phyloP scores from a whole-genome alignment of 1,284 basidiomycete genomes.

The Sporisorium sorghi region DNA sequence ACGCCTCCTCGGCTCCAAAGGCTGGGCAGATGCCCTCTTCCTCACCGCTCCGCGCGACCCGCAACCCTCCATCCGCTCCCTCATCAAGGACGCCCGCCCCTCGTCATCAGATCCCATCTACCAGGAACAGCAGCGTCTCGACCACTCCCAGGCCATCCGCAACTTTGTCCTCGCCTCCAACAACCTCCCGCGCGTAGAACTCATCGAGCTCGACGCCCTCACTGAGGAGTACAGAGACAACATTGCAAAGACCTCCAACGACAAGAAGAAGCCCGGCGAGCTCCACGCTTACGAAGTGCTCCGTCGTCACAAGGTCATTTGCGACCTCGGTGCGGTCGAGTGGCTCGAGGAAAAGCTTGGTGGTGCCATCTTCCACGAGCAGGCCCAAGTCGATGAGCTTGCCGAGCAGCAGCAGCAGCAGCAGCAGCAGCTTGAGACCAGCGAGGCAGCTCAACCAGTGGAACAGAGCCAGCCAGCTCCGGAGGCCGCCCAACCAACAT shows the following conservation, averaged over 20 bases:
- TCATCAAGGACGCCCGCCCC: conserved; percentile 43
- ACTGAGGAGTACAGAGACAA: conserved; percentile 51
- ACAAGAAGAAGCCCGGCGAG: conserved; percentile 68
- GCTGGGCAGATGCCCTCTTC: conserved; percentile 65
- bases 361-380: conserved; percentile 62
- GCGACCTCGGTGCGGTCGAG: conserved; percentile 68
- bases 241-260: conserved; percentile 50
- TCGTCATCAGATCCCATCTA: conserved; percentile 62
- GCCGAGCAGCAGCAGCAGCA: conserved; percentile 16
- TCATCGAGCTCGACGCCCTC: conserved; percentile 63
- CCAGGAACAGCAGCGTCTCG: conserved; percentile 49
- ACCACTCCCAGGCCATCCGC: conserved; percentile 51
- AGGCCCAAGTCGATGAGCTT: conserved; percentile 25
- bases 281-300: conserved; percentile 68
- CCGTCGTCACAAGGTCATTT: conserved; percentile 55
- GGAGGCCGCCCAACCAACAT: conserved; percentile 8
- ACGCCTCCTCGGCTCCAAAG: conserved; percentile 54
- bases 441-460: background rate
- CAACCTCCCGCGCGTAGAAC: conserved; percentile 61
- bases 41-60: conserved; percentile 65
- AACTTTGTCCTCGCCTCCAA: conserved; percentile 60
- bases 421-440: conserved; percentile 11
- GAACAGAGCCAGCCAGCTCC: conserved; percentile 5
- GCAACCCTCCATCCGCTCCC: conserved; percentile 29
- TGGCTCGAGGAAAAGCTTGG: conserved; percentile 69